Conservation (phyloP, 441 rosid genomes). For the Flueggea neowawraea region DNA sequence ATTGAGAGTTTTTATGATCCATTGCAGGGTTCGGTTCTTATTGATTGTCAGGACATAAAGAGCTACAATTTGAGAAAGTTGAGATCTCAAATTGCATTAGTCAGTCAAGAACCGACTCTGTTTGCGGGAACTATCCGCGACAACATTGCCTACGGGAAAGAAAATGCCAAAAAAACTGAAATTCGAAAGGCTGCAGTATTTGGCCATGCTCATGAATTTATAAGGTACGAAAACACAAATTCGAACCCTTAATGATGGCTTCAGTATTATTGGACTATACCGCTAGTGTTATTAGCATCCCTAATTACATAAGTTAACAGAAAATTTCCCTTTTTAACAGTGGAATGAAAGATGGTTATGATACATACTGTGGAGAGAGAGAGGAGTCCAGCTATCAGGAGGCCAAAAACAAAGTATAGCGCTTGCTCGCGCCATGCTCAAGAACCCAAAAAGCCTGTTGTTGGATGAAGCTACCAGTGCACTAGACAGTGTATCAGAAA, state of each 20-base stretch:
- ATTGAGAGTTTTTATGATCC: conserved; percentile 57
- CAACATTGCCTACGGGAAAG: conserved; percentile 41
- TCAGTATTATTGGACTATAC: too few species aligned
- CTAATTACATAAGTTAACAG: too few species aligned
- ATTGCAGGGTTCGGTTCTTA: conserved; percentile 28
- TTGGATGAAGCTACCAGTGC: conserved; percentile 62
- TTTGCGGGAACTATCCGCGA: conserved; percentile 54
- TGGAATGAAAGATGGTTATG: conserved; percentile 53
- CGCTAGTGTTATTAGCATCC: too few species aligned
- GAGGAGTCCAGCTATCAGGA: conserved; percentile 58
- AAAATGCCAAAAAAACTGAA: conserved; percentile 40
- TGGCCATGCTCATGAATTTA: conserved; percentile 54
- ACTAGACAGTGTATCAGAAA: conserved; percentile 54
- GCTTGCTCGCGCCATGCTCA: conserved; percentile 47
- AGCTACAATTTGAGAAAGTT: conserved; percentile 35
- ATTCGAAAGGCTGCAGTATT: conserved; percentile 38
- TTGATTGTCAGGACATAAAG: conserved; percentile 40
- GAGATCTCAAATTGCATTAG: conserved; percentile 47
- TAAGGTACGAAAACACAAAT: conserved; percentile 30
- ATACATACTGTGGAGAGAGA: conserved; percentile 50
- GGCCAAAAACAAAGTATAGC: conserved; percentile 60
- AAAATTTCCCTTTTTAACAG: conserved; percentile 16
- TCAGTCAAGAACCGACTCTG: conserved; percentile 58
- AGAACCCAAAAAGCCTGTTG: conserved; percentile 46
- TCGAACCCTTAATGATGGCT: too few species aligned